These are phyloP conservation scores for Vicia villosa DNA, from an alignment of 306 rosid genomes.

Conservation along the genomic window DNA sequence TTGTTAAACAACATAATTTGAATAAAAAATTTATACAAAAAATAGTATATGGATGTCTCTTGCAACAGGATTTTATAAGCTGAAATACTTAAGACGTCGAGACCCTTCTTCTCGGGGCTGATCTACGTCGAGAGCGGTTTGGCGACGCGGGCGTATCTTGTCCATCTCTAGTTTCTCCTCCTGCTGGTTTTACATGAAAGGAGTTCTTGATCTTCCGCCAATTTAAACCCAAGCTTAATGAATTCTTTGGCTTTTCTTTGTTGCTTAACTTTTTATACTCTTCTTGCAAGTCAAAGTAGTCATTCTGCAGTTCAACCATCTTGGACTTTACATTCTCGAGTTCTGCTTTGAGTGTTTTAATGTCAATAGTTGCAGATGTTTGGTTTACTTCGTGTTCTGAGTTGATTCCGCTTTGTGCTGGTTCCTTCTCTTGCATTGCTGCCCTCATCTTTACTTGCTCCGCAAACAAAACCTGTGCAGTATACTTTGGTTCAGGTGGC, in stretches of 20 bases:
- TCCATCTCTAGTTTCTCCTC: conserved; percentile 48
- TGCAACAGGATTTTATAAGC: conserved; percentile 16
- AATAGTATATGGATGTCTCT: conserved; percentile 32
- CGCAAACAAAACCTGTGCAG: conserved; percentile 65
- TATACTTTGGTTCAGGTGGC: conserved; percentile 34
- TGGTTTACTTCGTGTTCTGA: conserved; percentile 63
- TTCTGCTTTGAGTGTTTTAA: conserved; percentile 64
- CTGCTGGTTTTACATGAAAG: conserved; percentile 59
- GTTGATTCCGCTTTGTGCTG: conserved; percentile 46
- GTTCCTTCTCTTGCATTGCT: conserved; percentile 77
- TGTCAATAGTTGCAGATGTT: conserved; percentile 45
- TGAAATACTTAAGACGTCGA: conserved; percentile 51
- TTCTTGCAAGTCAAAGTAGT: conserved; percentile 74
- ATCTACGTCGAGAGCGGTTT: conserved; percentile 31
- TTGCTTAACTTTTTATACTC: conserved; percentile 63
- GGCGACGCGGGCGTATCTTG: conserved; percentile 44
- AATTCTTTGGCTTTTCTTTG: conserved; percentile 53
- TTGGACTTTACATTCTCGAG: conserved; percentile 65
- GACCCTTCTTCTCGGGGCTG: conserved; percentile 49
- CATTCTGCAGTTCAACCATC: conserved; percentile 72
- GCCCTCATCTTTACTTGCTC: conserved; percentile 91
- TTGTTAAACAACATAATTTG: neutral
- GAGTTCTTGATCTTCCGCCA: conserved; percentile 84
- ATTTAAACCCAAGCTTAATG: conserved; percentile 57
- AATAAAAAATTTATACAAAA: conserved; percentile 32